phyloP scores from a whole-genome alignment of 768 basidiomycete species.

The Trametes elegans region DNA sequence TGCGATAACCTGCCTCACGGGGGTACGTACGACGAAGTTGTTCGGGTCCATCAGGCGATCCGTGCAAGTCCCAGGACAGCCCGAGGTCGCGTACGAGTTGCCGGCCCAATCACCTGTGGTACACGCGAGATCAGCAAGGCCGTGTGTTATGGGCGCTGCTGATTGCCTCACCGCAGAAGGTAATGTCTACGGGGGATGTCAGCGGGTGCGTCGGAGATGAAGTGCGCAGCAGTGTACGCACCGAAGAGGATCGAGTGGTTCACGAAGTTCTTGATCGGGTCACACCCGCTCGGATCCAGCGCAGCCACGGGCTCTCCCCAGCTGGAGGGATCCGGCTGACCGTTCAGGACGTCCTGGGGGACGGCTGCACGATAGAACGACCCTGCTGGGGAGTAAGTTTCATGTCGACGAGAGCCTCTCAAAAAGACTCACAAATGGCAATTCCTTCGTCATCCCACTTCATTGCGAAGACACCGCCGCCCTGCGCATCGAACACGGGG shows the following conservation, averaged over 20 bases:
- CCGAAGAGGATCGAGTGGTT: slow-evolving; percentile 79
- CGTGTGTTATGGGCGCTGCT: slow-evolving; percentile 17
- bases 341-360: slow-evolving; percentile 60
- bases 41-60: slow-evolving; percentile 60
- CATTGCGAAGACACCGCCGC: slow-evolving; percentile 87
- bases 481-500: slow-evolving; percentile 71
- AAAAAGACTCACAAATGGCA: slow-evolving; percentile 60
- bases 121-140: neutral
- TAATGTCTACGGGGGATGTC: slow-evolving; percentile 55
- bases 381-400: slow-evolving; percentile 42
- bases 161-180: slow-evolving; percentile 62
- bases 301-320: slow-evolving; percentile 71
- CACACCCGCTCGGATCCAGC: slow-evolving; percentile 52
- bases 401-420: neutral
- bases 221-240: slow-evolving; percentile 33
- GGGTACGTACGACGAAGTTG: slow-evolving; percentile 63
- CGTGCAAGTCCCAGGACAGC: slow-evolving; percentile 73
- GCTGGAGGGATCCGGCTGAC: slow-evolving; percentile 58
- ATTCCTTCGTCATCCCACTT: slow-evolving; percentile 82
- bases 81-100: slow-evolving; percentile 70
- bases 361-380: slow-evolving; percentile 80
- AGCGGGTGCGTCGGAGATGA: slow-evolving; percentile 13
- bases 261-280: slow-evolving; percentile 55
- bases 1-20: neutral
- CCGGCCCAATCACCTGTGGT: slow-evolving; percentile 77